phyloP scores from a whole-genome alignment of 108 stramenopile species.

The Fistulifera solaris region DNA sequence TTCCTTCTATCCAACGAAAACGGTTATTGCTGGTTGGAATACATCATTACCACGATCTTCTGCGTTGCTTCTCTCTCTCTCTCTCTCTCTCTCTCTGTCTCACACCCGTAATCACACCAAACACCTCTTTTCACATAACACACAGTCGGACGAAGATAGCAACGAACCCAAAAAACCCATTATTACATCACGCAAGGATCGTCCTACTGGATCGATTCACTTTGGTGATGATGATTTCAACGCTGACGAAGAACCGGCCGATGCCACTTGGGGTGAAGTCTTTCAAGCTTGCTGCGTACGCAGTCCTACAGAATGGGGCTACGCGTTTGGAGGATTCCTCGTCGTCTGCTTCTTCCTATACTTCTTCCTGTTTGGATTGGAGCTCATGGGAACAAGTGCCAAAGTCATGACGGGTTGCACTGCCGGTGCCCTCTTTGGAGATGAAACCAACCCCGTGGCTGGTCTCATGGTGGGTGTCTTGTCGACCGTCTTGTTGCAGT shows the following conservation, averaged over 20 bases:
- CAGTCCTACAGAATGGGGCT: slow-evolving; percentile 45
- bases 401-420: slow-evolving; percentile 77
- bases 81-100: too few species aligned
- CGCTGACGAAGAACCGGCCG: slow-evolving; percentile 22
- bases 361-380: slow-evolving; percentile 82
- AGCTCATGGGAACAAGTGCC: slow-evolving; percentile 65
- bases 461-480: slow-evolving; percentile 77
- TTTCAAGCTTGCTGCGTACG: slow-evolving; percentile 59
- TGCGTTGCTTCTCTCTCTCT: too few species aligned
- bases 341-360: slow-evolving; percentile 76
- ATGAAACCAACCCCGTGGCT: slow-evolving; percentile 79
- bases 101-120: too few species aligned
- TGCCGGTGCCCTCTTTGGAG: slow-evolving; percentile 70
- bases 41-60: too few species aligned
- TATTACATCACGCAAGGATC: slow-evolving; percentile 43
- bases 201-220: slow-evolving; percentile 54
- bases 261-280: slow-evolving; percentile 79
- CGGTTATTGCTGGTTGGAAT: too few species aligned
- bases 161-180: not conserved
- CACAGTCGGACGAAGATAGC: too few species aligned
- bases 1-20: too few species aligned
- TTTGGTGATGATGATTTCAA: slow-evolving; percentile 52
- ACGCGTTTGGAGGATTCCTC: slow-evolving; percentile 35
- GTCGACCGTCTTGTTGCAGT: slow-evolving; percentile 78
- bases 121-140: too few species aligned